Evolutionary conservation across 2,329 filamentous ascomycete genomes (phyloP), one percentile per base, ranked within the genome.

Genomic region (Harringtonia aguacate): DNA sequence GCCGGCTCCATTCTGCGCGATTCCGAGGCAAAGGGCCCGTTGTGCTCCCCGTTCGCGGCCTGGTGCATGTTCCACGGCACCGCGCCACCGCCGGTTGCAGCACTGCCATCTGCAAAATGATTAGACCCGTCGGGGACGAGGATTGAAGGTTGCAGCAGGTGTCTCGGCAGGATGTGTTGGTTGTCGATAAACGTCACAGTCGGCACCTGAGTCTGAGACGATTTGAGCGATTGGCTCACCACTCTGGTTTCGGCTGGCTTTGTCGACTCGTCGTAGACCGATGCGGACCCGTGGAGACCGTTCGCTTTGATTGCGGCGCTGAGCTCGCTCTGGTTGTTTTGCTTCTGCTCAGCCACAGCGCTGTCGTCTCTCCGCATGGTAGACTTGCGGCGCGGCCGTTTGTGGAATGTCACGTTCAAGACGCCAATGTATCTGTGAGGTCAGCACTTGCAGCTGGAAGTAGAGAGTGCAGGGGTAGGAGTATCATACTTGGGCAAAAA

Each of bases 101-200:
- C 6, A 27, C 7, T 10, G 24, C 24, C 24, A 6, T 27, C 24
- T 7, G 24, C 10, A 27, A 10, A 27, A 10, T 27, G 24, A 6
- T 27, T 10, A 6, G 10, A 10, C 10, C 7, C 30, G 30, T 65
- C 37, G 61, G 58, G 6, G 55, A 57, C 20, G 10, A 12, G 17
- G 15, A 37, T 18, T 1, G 79, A 70, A 17, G 81, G 71, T 43
- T 80, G 77, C 40, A 95, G 82, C 24, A 95, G 72, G 55, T 85
- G 86, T 37, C 86, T 79, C 2, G 90, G 90, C 35, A 95, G 79
- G 46, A 97, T 94, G 58, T 97, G 90, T 51, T 84, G 79, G 58
- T 97, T 97, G 59, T 95, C 89, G 56, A 90, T 86, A 48, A 95
- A 87, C 0, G 92, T 87, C 38, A 97, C 90, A 34, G 92, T 90